A percentile compares a stretch with the other conserved stretches of the same genome.
These are phyloP conservation scores for Penicillium canariense DNA, from an alignment of 495 filamentous ascomycete species.

Conservation along the genomic window DNA sequence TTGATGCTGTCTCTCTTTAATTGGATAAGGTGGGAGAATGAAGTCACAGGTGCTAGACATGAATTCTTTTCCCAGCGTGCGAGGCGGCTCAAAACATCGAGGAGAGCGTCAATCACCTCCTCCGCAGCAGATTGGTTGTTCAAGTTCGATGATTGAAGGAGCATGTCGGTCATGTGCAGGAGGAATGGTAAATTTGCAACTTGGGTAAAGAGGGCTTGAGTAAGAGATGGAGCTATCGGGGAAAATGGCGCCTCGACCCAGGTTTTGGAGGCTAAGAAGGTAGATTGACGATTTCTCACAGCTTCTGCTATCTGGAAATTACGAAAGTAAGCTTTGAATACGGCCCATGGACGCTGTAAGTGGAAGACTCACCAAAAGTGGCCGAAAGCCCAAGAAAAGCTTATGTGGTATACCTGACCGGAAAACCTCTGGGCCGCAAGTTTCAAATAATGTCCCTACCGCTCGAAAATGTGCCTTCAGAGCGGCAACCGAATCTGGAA, in stretches of 20 bases:
- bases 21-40: no score
- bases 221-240: constrained; percentile 19
- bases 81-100: background rate
- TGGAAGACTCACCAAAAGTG: constrained; percentile 29
- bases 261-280: constrained; percentile 24
- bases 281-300: constrained; percentile 17
- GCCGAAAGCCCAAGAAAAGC: constrained; percentile 36
- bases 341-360: background rate
- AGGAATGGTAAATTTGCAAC: constrained; percentile 28
- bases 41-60: background rate
- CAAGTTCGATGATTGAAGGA: background rate
- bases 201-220: constrained; percentile 31
- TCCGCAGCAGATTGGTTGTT: background rate
- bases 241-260: constrained; percentile 33
- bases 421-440: constrained; percentile 23
- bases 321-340: background rate
- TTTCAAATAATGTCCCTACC: constrained; percentile 25
- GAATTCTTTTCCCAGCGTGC: background rate
- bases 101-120: background rate
- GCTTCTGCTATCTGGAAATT: constrained; percentile 6
- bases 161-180: constrained; percentile 17
- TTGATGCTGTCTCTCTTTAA: background rate
- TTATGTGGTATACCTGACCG: constrained; percentile 27
- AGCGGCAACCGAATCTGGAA: constrained; percentile 23
- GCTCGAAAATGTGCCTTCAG: constrained; percentile 31